Evolutionary conservation across 1,284 basidiomycete species (phyloP), one percentile per base, ranked within the genome.

Genomic region (Boletus coffeatus): DNA sequence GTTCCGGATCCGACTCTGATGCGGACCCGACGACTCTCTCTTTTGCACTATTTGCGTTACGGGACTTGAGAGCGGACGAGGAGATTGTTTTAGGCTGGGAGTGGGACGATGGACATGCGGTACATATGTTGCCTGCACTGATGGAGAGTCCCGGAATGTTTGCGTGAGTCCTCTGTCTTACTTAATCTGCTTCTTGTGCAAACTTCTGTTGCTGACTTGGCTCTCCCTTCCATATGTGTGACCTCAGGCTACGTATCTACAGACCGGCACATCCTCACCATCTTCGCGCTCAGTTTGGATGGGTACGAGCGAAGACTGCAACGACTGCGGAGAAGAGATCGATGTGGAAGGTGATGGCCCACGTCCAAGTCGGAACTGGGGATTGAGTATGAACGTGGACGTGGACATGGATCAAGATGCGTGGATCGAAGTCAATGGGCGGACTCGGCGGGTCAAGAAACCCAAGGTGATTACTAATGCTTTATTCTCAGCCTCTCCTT

Each of bases 31-130:
- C 77, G 3, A 80, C 82, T 29, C 77, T 96, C 1, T 78, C 81
- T 1, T 95, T 98, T 71, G 95, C 89, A 0, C 77, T 98, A 2
- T 98, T 96, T 68, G 93, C 94, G 1, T 74, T 90, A 18, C 77
- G 86, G 16, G 90, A 94, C 67, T 81, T 98, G 64, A 83, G 83
- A 64, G 84, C 86, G 43, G 83, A 89, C 58, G 94, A 96, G 69
- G 96, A 98, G 76, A 85, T 98, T 48, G 87, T 96, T 0, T 76
- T 98, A 0, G 92, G 90, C 0, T 98, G 96, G 94, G 94, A 97
- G 73, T 98, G 95, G 96, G 95, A 97, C 68, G 95, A 98, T 70
- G 86, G 87, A 5, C 92, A 94, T 71, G 87, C 92, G 1, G 87
- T 97, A 0, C 96, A 98, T 75, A 79, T 85, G 58, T 78, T 98